phyloP scores from a whole-genome alignment of 148 eudicot genomes.

The Rhododendron henanense region DNA sequence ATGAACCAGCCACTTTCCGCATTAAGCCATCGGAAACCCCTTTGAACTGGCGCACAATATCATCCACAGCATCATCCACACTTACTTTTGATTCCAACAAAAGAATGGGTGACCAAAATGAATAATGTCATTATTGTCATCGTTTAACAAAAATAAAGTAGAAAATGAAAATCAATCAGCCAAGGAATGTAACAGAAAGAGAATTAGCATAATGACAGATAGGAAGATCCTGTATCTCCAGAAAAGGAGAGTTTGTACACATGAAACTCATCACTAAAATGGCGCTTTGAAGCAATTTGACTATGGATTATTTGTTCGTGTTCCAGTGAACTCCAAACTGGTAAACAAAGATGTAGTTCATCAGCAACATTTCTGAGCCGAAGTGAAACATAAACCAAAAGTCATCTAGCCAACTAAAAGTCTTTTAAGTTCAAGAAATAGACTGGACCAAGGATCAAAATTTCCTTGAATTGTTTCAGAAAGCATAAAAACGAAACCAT shows the following conservation, averaged over 20 bases:
- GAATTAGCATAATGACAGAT: neutral
- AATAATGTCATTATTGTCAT: constrained; percentile 5
- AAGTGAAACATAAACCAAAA: neutral
- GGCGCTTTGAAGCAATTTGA: neutral
- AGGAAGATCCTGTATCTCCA: constrained; percentile 22
- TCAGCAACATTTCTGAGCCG: neutral
- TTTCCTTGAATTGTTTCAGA: neutral
- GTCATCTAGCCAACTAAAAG: neutral
- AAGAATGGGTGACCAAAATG: neutral
- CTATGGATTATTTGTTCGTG: neutral
- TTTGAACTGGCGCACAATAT: constrained; percentile 88
- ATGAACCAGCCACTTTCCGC: constrained; percentile 64
- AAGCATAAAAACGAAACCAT: neutral
- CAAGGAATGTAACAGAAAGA: neutral
- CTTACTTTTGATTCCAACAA: constrained; percentile 46
- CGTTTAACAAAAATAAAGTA: neutral
- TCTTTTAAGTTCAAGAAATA: neutral
- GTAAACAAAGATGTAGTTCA: neutral
- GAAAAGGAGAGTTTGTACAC: neutral
- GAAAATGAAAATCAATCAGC: neutral
- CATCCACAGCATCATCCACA: constrained; percentile 98
- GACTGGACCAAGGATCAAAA: neutral
- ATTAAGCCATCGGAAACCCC: constrained; percentile 92
- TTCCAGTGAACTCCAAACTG: neutral
- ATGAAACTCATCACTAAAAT: neutral